Conservation (phyloP, 129 eudicot genomes). For the Flaveria ramosissima region DNA sequence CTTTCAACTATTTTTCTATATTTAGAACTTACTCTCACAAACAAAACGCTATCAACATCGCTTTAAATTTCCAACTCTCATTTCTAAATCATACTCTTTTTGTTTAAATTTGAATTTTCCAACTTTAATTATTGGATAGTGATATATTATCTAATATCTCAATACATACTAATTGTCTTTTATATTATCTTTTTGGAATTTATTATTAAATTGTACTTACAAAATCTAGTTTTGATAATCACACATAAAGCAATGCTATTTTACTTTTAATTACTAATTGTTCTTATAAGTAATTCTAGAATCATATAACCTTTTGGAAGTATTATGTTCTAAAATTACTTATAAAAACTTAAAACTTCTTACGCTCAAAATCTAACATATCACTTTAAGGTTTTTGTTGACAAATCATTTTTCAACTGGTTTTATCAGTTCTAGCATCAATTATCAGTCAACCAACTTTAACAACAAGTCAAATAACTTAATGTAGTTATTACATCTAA, state of each 20-base stretch:
- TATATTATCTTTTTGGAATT: background rate
- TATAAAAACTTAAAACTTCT: background rate
- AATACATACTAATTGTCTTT: background rate
- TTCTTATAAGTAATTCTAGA: background rate
- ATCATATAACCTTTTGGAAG: no score
- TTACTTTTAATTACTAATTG: background rate
- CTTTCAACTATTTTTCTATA: background rate
- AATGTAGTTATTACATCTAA: no score
- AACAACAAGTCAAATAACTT: no score
- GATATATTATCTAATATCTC: background rate
- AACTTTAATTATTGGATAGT: background rate
- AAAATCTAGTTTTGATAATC: background rate
- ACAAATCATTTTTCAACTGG: no score
- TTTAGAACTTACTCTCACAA: background rate
- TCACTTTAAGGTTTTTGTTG: no score
- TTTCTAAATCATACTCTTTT: background rate
- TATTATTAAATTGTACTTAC: background rate
- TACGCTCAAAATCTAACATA: background rate
- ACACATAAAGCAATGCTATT: background rate
- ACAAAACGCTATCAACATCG: constrained; percentile 1
- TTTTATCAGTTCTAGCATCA: no score
- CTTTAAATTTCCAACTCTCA: background rate
- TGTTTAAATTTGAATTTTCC: background rate
- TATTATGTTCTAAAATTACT: no score
- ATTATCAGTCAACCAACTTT: no score